Conservation (phyloP, 495 filamentous ascomycete species). For the Aspergillus avenaceus region DNA sequence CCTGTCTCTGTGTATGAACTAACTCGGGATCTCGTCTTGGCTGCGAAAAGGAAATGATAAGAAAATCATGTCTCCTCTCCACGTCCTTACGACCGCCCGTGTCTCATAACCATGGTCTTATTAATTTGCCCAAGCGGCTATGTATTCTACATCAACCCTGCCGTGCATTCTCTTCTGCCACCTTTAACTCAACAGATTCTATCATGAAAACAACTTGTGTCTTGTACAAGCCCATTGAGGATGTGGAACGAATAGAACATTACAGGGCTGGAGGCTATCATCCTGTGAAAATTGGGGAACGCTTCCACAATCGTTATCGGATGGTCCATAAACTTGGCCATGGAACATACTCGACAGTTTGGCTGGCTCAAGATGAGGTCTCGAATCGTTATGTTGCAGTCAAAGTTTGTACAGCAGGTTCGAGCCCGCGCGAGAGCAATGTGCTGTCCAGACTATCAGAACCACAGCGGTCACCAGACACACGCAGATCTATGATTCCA, state of each 20-base stretch:
- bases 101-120: no score
- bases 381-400: slow-evolving; percentile 26
- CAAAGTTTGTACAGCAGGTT: slow-evolving; percentile 28
- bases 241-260: slow-evolving; percentile 23
- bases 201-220: slow-evolving; percentile 6
- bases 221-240: slow-evolving; percentile 26
- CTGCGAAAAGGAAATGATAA: no score
- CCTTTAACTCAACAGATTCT: slow-evolving; percentile 15
- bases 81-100: no score
- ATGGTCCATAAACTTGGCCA: slow-evolving; percentile 35
- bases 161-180: slow-evolving; percentile 14
- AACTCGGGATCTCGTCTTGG: no score
- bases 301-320: no score
- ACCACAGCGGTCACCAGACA: slow-evolving; percentile 4
- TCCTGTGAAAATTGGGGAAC: slow-evolving; percentile 31
- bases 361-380: slow-evolving; percentile 29
- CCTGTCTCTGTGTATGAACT: no score
- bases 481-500: slow-evolving; percentile 24
- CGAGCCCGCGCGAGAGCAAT: slow-evolving; percentile 20
- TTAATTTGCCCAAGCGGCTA: no score
- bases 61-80: no score
- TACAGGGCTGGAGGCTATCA: slow-evolving; percentile 31
- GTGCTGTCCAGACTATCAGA: slow-evolving; percentile 21
- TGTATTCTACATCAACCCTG: no score
- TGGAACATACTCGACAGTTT: slow-evolving; percentile 31